Conservation (phyloP, 257 asterid species). For the Plantago major region DNA sequence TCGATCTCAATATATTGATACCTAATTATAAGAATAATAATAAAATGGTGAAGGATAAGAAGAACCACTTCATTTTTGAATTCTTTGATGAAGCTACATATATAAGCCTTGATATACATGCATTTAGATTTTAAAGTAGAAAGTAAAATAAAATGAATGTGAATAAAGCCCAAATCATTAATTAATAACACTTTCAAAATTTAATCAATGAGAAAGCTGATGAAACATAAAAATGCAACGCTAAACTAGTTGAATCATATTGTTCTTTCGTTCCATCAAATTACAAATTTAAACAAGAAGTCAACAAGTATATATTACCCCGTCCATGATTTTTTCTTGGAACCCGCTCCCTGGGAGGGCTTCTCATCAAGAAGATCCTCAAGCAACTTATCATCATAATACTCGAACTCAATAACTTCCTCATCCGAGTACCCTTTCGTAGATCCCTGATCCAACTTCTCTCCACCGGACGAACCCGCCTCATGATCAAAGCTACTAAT, state of each 20-base stretch:
- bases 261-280: not conserved
- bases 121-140: too few relatives aligned
- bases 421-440: slow-evolving; percentile 18
- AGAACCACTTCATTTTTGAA: too few relatives aligned
- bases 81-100: too few relatives aligned
- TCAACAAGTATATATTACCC: not conserved
- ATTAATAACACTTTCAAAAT: too few relatives aligned
- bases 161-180: too few relatives aligned
- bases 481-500: slow-evolving; percentile 1
- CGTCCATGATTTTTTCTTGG: slow-evolving; percentile 21
- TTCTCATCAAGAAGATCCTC: slow-evolving; percentile 61
- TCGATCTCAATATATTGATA: too few relatives aligned
- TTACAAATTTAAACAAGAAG: not conserved
- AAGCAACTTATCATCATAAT: slow-evolving; percentile 53
- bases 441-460: slow-evolving; percentile 4
- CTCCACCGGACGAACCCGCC: not conserved
- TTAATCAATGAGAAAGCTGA: too few relatives aligned
- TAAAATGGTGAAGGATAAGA: too few relatives aligned
- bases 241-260: not conserved
- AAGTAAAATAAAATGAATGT: too few relatives aligned
- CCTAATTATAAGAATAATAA: too few relatives aligned
- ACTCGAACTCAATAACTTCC: slow-evolving; percentile 59
- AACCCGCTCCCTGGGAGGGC: slow-evolving; percentile 21
- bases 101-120: too few relatives aligned
- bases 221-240: too few relatives aligned